Evolutionary conservation across 108 stramenopile genomes (phyloP), one percentile per base, ranked within the genome.

Genomic region (Aurantiochytrium sp.): DNA sequence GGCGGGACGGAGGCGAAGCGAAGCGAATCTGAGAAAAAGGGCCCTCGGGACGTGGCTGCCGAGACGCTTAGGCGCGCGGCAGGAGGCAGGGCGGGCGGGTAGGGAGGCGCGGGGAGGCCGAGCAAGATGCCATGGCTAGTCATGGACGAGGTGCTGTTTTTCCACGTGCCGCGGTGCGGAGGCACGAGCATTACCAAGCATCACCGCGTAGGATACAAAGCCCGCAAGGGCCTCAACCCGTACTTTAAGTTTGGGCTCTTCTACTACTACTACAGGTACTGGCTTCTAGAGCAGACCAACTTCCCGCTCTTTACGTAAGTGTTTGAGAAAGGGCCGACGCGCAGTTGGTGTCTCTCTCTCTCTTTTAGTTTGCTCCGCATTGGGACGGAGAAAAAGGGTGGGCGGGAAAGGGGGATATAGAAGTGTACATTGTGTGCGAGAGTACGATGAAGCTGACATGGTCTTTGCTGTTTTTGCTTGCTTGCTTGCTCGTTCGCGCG

Each of bases 111-210:
- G 53, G 6, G 6, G 60, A 8, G 60, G 16, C 60, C 16, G 5
- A 21, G 5, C 44, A 76, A 44, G 73, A 76, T 76, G 73, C 73
- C 73, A 1, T 76, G 73, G 73, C 73, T 76, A 16, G 49, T 76
- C 45, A 76, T 49, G 73, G 73, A 76, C 49, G 49, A 91, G 14
- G 91, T 95, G 23, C 92, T 95, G 71, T 95, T 95, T 90, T 87
- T 95, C 47, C 94, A 95, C 47, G 93, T 95, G 16, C 94, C 94
- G n/a, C 72, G 94, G 88, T 95, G 93, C 72, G 93, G 93, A 35
- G 94, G 94, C 19, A 95, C 94, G 5, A 88, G 87, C 23, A 88
- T 95, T 1, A 95, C 94, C 93, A 92, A 94, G 83, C 93, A 94
- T 55, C 92, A 93, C 53, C 18, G 73, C 18, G 89, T 95, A 4